Conservation (phyloP, 257 asterid genomes). For the Coffea eugenioides region DNA sequence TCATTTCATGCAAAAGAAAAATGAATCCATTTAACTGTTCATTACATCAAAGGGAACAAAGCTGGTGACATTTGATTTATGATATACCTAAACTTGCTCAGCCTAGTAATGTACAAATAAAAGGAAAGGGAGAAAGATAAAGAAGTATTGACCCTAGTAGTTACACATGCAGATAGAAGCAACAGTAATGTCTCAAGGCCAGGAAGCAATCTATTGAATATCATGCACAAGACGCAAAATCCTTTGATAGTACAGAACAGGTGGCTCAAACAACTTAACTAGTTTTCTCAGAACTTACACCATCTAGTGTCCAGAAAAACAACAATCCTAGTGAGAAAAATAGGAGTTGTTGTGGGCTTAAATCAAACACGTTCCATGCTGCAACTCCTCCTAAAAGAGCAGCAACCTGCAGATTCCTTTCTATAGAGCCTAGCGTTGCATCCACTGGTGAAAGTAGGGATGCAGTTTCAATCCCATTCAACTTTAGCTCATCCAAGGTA, state of each 20-base stretch:
- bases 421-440: constrained; percentile 66
- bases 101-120: background rate
- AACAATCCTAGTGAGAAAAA: constrained; percentile 58
- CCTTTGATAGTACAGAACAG: background rate
- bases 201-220: background rate
- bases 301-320: constrained; percentile 82
- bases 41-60: background rate
- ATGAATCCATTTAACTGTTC: background rate
- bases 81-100: background rate
- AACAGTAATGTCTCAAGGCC: background rate
- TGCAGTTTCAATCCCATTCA: constrained; percentile 78
- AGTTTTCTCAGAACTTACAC: constrained; percentile 42
- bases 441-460: constrained; percentile 85
- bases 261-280: background rate
- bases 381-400: constrained; percentile 68
- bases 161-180: background rate
- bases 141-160: background rate
- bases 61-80: background rate
- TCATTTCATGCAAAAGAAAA: background rate
- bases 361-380: constrained; percentile 56
- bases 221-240: background rate
- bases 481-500: constrained; percentile 75
- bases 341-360: constrained; percentile 60
- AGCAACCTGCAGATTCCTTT: constrained; percentile 68
- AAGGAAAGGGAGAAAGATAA: background rate